Base-by-base conservation (phyloP, 2,329 filamentous ascomycete genomes). In the Fusarium armeniacum region DNA sequence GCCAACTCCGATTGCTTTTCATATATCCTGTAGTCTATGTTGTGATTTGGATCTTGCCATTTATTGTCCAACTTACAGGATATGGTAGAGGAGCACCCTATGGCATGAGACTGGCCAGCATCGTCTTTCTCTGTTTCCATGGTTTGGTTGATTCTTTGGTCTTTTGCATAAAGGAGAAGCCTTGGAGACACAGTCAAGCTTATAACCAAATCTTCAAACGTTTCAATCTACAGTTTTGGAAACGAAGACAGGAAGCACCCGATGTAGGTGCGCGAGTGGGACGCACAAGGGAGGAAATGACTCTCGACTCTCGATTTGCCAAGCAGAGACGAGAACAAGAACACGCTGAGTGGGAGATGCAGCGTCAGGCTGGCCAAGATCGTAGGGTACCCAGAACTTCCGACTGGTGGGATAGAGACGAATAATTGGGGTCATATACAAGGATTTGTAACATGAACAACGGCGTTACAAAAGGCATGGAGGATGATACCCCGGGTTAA, bases 11-110 rank as follows among this genome's bases (percentile, higher is more conserved):
- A 33, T 85, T 91, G 32, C 83, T 94, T 20, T 93, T 94, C 78
- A 88, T 93, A 49, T 95, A 95, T 76, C 92, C 92, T 0, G 76
- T 90, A 20, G 85, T 91, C 6, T 94, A 95, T 78, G 83, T 92
- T 22, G 78, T 87, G 6, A 87, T 93, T 69, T 95, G 92, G 92
- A 79, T 91, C 5, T 80, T 92, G 10, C 92, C 92, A 0, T 92
- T 94, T 71, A 80, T 90, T 3, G 83, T 83, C 3, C 90, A 94
- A 76, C 83, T 89, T 51, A 78, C 89, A 51, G 68, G 72, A 18
- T 73, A 73, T 33, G 63, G 69, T 15, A 58, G 52, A 8, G 72
- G 70, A 1, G 81, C 89, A 50, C 83, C 91, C 1, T 89, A 87
- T 67, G 83, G 80, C 55, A 78, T 94, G 47, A 81, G 83, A 13